These are phyloP conservation scores for Cutaneotrichosporon daszewskae DNA, from an alignment of 1,284 basidiomycete genomes.

Conservation along the genomic window DNA sequence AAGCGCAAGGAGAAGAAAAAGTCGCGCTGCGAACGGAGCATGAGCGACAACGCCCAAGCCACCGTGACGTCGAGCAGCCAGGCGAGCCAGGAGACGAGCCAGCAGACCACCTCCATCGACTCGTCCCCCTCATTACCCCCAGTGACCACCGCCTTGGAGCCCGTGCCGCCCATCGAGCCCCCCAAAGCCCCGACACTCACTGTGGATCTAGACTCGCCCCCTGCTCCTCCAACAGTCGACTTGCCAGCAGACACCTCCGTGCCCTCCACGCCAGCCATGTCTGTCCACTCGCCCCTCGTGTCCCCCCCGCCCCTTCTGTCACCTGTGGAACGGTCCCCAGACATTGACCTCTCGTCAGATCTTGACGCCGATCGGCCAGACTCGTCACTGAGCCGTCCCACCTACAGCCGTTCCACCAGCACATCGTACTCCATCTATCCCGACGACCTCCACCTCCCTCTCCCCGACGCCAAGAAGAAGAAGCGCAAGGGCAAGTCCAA, in stretches of 20 bases:
- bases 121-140: neutral
- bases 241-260: neutral
- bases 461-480: constrained; percentile 22
- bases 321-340: neutral
- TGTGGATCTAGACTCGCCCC: too few relatives aligned
- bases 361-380: constrained; percentile 1
- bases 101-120: constrained; percentile 2
- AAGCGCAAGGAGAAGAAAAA: constrained; percentile 30
- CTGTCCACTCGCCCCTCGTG: neutral
- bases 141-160: neutral
- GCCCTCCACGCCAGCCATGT: neutral
- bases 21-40: too few relatives aligned
- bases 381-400: neutral
- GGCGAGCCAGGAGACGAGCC: too few relatives aligned
- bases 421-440: constrained; percentile 29
- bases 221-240: neutral
- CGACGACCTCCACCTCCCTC: constrained; percentile 36
- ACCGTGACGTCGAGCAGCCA: too few relatives aligned
- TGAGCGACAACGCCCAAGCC: too few relatives aligned
- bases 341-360: neutral
- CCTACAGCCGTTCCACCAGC: constrained; percentile 3
- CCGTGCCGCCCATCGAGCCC: too few relatives aligned
- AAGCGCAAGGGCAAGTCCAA: constrained; percentile 36
- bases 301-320: neutral
- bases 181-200: too few relatives aligned